A percentile compares a stretch with the other conserved stretches of the same genome.
These are phyloP conservation scores for Saccharomycopsis lassenensis DNA, from an alignment of 805 yeast species.

Conservation along the genomic window DNA sequence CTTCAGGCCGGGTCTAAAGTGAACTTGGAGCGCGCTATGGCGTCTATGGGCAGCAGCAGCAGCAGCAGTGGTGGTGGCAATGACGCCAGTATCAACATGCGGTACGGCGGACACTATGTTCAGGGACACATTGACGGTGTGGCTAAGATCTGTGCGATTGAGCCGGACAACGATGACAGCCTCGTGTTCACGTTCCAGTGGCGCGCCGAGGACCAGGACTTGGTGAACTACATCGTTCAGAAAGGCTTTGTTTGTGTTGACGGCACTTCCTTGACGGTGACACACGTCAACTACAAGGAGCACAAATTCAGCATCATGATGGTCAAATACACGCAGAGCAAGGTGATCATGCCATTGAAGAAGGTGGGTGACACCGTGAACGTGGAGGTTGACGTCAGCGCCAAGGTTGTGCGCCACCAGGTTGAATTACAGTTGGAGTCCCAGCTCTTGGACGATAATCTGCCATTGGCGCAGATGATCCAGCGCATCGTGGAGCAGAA, in stretches of 20 bases:
- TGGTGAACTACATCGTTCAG: conserved; percentile 69
- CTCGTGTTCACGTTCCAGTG: conserved; percentile 64
- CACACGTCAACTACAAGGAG: conserved; percentile 52
- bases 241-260: conserved; percentile 92
- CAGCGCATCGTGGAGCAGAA: conserved; percentile 36
- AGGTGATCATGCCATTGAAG: conserved; percentile 65
- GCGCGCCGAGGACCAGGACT: conserved; percentile 22
- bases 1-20: conserved; percentile 51
- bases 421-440: conserved; percentile 32
- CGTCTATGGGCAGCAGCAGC: conserved; percentile 31
- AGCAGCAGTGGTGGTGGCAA: no score
- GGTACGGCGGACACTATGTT: conserved; percentile 96
- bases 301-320: conserved; percentile 72
- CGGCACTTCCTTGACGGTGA: conserved; percentile 87
- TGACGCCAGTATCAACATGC: no score
- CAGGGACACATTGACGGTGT: conserved; percentile 96
- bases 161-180: conserved; percentile 64
- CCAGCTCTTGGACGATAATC: conserved; percentile 31
- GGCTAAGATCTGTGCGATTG: conserved; percentile 47
- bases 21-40: conserved; percentile 86
- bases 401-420: conserved; percentile 85
- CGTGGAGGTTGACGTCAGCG: conserved; percentile 90
- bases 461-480: conserved; percentile 40
- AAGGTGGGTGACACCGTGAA: conserved; percentile 57
- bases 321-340: conserved; percentile 81